Evolutionary conservation across 2,329 filamentous ascomycete species (phyloP).

Genomic region (Epichloe baconii): DNA sequence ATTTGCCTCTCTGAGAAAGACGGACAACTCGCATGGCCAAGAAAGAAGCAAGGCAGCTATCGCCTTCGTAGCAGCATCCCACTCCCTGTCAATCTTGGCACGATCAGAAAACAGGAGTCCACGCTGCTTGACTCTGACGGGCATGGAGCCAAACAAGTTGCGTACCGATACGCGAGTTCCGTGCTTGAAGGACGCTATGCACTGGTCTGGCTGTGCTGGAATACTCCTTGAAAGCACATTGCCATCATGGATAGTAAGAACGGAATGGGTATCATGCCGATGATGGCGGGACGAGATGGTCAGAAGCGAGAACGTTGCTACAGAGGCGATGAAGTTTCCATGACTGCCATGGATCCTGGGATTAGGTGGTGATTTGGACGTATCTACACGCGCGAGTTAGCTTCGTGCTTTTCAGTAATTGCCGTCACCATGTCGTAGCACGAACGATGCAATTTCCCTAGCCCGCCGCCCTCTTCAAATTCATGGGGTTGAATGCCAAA

Average conservation of each 20-base stretch:
- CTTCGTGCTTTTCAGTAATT: not conserved
- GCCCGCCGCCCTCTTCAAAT: conserved; percentile 55
- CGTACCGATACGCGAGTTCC: conserved; percentile 67
- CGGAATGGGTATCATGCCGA: conserved; percentile 46
- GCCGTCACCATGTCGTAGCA: conserved; percentile 5
- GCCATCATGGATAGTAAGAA: conserved; percentile 58
- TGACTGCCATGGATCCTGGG: conserved; percentile 47
- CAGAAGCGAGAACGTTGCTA: conserved; percentile 64
- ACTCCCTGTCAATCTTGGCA: conserved; percentile 44
- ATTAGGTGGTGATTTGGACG: conserved; percentile 52
- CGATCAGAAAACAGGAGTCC: conserved; percentile 39
- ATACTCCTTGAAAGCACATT: conserved; percentile 48
- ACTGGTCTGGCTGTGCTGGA: conserved; percentile 46
- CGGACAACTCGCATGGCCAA: conserved; percentile 43
- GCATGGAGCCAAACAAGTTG: conserved; percentile 81
- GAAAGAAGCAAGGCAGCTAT: conserved; percentile 56
- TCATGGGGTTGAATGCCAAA: conserved; percentile 60
- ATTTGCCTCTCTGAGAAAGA: conserved; percentile 44
- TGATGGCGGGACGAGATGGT: conserved; percentile 61
- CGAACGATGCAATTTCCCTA: conserved; percentile 64
- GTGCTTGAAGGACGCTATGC: conserved; percentile 41
- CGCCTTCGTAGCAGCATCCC: conserved; percentile 46
- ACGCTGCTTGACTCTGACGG: conserved; percentile 76
- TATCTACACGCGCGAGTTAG: conserved; percentile 39
- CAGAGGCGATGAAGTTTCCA: conserved; percentile 65